Evolutionary conservation across 140 eudicot species (phyloP), one percentile per base, ranked within the genome.

Genomic region (Ambrosia hybrid): DNA sequence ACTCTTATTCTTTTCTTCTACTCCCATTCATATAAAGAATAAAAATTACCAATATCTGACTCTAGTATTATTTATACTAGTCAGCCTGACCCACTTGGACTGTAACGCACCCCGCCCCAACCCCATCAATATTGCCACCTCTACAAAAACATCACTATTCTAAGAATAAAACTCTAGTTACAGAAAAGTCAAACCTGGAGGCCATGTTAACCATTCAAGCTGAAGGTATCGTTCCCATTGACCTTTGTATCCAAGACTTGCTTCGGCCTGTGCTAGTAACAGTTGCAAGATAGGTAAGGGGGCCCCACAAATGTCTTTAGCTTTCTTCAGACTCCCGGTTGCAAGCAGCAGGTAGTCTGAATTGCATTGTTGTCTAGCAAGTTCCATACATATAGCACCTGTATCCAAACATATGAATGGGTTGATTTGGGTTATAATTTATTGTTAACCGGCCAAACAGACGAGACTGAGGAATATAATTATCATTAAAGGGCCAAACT

Each of bases 251-350:
- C 96, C 96, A 65, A 89, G 78, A 85, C 98, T 92, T 21, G 81
- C 98, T 85, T 92, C 98, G 34, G 92, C 98, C 81, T 90, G 98
- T 26, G 91, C 98, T 39, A 90, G 80, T 66, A 92, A 73, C 46
- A 89, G 79, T 33, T 86, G 90, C 78, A 84, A 76, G 59, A 87
- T 70, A 5, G 98, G 96, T 77, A 92, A 70, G 13, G 81, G 87
- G 39, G 57, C 8, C 1, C 41, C 66, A 68, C 91, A 82, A 76
- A 56, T 17, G 58, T 81, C 82, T 72, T 72, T 84, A 49, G 98
- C 98, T 83, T 81, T 92, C 81, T 77, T 90, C 73, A 92, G 86
- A 83, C 96, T 89, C 79, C 84, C 88, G 34, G 81, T 70, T 51
- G 95, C 96, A 72, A 81, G 87, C 37, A 83, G 48, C 73, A 92